Percentiles rank a stretch among this genome's conserved stretches.
Evolutionary conservation across 164 flowering plant species (phyloP).

Genomic region (Dillenia turbinata): DNA sequence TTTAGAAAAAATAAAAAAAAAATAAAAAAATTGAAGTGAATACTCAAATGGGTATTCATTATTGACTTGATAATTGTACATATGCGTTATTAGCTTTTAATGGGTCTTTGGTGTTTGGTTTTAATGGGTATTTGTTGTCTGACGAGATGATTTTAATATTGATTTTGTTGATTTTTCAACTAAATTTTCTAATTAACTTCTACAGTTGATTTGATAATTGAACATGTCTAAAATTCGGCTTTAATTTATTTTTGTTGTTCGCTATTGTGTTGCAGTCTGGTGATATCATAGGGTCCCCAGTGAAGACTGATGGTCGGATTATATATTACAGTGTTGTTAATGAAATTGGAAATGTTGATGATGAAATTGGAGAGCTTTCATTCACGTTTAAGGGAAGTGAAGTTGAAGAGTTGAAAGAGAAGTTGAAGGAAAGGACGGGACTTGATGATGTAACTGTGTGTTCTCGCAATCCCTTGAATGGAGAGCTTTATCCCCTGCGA

Average conservation of each 20-base stretch:
- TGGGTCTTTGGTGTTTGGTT: too few relatives aligned
- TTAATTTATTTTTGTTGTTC: too few relatives aligned
- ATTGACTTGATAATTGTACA: too few relatives aligned
- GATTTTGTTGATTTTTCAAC: not conserved
- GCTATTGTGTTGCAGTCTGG: conserved; percentile 23
- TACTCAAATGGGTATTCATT: too few relatives aligned
- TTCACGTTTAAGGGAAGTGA: conserved; percentile 53
- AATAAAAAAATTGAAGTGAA: too few relatives aligned
- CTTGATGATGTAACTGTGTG: conserved; percentile 43
- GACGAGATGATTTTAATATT: too few relatives aligned
- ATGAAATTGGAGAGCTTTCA: conserved; percentile 14
- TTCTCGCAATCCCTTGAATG: conserved; percentile 45
- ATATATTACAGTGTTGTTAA: conserved; percentile 41
- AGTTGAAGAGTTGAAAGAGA: conserved; percentile 44
- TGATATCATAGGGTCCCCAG: conserved; percentile 22
- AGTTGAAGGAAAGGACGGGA: conserved; percentile 60
- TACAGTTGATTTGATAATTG: not conserved
- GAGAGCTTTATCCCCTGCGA: conserved; percentile 62
- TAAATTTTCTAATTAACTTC: too few relatives aligned
- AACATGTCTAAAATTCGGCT: too few relatives aligned
- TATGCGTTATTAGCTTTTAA: too few relatives aligned
- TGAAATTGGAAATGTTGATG: conserved; percentile 41
- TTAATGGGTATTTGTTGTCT: too few relatives aligned
- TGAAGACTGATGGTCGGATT: conserved; percentile 37
- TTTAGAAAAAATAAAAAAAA: too few relatives aligned